A percentile compares a stretch with the other conserved stretches of the same genome.
These are phyloP conservation scores for Pseudogymnoascus sp. DNA, from an alignment of 2,329 filamentous ascomycete genomes.

Conservation along the genomic window DNA sequence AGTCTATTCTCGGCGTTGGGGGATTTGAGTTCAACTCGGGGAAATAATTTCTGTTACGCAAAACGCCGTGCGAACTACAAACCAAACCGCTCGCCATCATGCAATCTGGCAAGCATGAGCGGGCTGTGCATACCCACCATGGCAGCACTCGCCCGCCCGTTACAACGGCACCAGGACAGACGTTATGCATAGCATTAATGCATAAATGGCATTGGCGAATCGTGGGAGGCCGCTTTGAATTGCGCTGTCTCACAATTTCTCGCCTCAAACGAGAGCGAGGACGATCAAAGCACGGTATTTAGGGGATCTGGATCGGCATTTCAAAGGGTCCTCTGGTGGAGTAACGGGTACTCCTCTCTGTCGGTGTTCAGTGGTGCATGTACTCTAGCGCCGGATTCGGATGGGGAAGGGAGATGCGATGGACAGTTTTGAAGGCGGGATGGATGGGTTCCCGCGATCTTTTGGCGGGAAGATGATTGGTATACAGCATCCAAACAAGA, in stretches of 20 bases:
- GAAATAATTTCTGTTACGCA: background rate
- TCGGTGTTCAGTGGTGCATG: background rate
- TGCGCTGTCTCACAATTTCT: background rate
- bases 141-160: background rate
- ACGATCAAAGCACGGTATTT: background rate
- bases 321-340: conserved; percentile 4
- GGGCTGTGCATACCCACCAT: background rate
- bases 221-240: background rate
- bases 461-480: background rate
- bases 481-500: background rate
- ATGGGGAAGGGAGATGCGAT: background rate
- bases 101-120: background rate
- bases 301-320: conserved; percentile 1
- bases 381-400: conserved; percentile 4
- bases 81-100: background rate
- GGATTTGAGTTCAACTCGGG: background rate
- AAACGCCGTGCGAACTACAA: background rate
- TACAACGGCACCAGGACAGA: background rate
- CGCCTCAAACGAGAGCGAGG: background rate
- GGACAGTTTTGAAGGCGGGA: background rate
- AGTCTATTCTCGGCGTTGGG: background rate
- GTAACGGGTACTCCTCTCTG: background rate
- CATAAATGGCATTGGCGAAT: background rate
- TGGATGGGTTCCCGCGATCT: background rate
- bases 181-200: background rate